Conservation (phyloP, 2,329 filamentous ascomycete species). For the Monosporascus ibericus region DNA sequence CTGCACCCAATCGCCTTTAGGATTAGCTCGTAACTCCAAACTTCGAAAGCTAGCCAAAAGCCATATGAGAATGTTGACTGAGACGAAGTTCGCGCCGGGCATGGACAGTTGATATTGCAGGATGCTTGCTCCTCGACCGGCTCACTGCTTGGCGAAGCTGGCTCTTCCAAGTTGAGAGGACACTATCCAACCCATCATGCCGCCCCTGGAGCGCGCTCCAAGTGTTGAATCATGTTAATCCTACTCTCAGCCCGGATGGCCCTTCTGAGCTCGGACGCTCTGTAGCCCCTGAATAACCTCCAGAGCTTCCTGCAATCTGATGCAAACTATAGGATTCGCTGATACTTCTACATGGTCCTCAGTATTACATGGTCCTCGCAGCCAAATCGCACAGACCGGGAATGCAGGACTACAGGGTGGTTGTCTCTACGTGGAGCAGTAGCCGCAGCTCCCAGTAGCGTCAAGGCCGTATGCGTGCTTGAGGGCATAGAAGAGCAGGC, state of each 20-base stretch:
- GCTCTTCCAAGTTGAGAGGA: too few relatives aligned
- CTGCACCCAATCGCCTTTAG: background rate
- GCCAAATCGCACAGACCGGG: too few relatives aligned
- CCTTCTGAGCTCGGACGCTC: too few relatives aligned
- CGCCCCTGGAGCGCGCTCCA: too few relatives aligned
- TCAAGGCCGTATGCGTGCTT: background rate
- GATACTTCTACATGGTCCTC: background rate
- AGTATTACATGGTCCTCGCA: too few relatives aligned
- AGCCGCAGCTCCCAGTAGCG: background rate
- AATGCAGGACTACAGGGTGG: too few relatives aligned
- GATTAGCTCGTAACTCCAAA: background rate
- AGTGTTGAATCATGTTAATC: too few relatives aligned
- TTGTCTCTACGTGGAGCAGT: background rate
- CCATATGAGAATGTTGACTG: background rate
- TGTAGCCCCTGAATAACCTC: background rate
- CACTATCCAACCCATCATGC: too few relatives aligned
- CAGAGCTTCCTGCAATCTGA: background rate
- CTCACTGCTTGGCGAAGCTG: too few relatives aligned
- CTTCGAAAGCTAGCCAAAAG: background rate
- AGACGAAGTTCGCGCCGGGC: background rate
- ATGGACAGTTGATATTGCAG: background rate
- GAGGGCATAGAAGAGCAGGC: background rate
- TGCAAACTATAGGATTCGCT: background rate
- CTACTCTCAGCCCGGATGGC: too few relatives aligned
- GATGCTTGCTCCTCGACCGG: too few relatives aligned